phyloP scores from a whole-genome alignment of 2,329 filamentous ascomycete genomes.

The Drechslera avenae region DNA sequence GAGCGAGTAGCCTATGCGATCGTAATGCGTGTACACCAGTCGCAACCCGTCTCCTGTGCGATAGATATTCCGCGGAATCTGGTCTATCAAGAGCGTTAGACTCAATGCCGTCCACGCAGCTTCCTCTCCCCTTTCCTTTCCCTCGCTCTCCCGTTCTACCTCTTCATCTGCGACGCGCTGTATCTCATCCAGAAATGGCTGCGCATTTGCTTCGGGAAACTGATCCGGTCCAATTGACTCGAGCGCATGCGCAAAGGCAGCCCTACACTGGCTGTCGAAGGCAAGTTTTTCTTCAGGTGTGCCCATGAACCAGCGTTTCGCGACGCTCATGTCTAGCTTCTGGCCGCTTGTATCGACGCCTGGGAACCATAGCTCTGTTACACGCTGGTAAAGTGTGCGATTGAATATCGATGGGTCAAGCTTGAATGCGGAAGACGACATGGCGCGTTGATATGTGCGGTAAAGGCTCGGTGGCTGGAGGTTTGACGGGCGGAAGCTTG shows the following conservation, averaged over 20 bases:
- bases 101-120: slow-evolving; percentile 52
- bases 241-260: slow-evolving; percentile 44
- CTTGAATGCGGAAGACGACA: slow-evolving; percentile 35
- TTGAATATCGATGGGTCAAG: slow-evolving; percentile 51
- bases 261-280: slow-evolving; percentile 47
- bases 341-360: slow-evolving; percentile 36
- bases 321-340: slow-evolving; percentile 25
- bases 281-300: slow-evolving; percentile 39
- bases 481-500: background rate
- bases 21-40: slow-evolving; percentile 61
- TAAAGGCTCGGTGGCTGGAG: background rate
- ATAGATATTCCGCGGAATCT: slow-evolving; percentile 67
- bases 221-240: slow-evolving; percentile 46
- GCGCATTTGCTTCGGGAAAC: slow-evolving; percentile 38
- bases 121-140: slow-evolving; percentile 19
- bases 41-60: slow-evolving; percentile 53
- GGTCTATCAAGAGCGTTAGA: slow-evolving; percentile 65
- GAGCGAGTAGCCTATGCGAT: slow-evolving; percentile 59
- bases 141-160: slow-evolving; percentile 17
- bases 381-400: slow-evolving; percentile 41
- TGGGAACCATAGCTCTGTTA: slow-evolving; percentile 50
- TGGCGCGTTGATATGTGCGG: slow-evolving; percentile 20
- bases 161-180: slow-evolving; percentile 12
- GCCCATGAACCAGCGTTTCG: slow-evolving; percentile 48
- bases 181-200: slow-evolving; percentile 48